Evolutionary conservation across 2,329 filamentous ascomycete genomes (phyloP), one percentile per base, ranked within the genome.

Genomic region (Cercospora citrullina): DNA sequence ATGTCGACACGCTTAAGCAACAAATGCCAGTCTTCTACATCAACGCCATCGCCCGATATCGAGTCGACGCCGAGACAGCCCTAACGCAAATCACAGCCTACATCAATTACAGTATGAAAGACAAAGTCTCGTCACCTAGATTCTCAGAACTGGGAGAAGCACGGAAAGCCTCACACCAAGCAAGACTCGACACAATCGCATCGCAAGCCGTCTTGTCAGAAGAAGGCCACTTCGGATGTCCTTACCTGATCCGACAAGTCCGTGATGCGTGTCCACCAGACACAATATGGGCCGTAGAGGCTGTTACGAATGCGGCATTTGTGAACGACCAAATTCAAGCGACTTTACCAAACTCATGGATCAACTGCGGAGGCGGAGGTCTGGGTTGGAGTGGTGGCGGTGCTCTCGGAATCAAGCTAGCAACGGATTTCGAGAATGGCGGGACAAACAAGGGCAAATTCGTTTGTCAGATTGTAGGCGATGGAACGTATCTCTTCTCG

Each of bases 361-460:
- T 94, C 74, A 94, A 93, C 77, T 94, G 91, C 76, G 91, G 91
- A 1, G 91, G 90, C 0, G 91, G 91, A 14, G 92, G 92, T 2
- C 87, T 94, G 0, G 91, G 91, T 1, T 94, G 91, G 91, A 91
- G 88, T 10, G 91, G 91, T 14, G 91, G 92, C 14, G 91, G 75
- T 16, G 89, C 90, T 0, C 78, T 94, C 3, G 92, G 91, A 2
- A 89, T 94, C 75, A 93, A 94, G 77, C 84, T 94, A 7, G 92
- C 90, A 0, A 83, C 84, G 0, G 85, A 89, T 60, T 78, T 79
- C 2, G 79, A 84, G 68, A 80, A 84, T 39, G 83, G 84, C 7
- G 84, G 82, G 0, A 76, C 72, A 1, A 80, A 80, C 53, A 85
- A 87, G 72, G 85, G 86, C 31, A 87, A 85, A 68, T 88, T 89